Base-by-base conservation (phyloP, 306 rosid species). In the Quercus parvula region DNA sequence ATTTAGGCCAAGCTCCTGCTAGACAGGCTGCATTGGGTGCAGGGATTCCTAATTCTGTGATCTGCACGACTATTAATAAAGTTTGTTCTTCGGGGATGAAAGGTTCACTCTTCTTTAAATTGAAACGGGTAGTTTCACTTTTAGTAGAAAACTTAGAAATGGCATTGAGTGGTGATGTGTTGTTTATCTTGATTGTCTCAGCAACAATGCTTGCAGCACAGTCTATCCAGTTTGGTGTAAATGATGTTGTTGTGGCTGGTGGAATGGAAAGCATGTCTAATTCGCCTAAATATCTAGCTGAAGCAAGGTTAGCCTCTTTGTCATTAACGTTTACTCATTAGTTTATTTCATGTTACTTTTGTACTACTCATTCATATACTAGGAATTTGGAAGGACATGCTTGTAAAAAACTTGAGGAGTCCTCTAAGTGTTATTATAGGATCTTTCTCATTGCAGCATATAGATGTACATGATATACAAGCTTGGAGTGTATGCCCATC, bases 241-340 rank as follows among this genome's bases (percentile, higher is more conserved):
- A 92, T 76, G 91, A 92, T 68, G 61, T 94, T 61, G 97, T 94
- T 46, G 97, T 94, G 30, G 84, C 84, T 61, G 99, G 97, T 73
- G 99, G 99, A 64, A 94, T 94, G 97, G 99, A 94, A 86, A 94
- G 99, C 87, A 94, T 92, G 99, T 94, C 97, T 30, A 94, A 92
- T 80, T 88, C 91, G 25, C 99, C 99, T 18, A 94, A 94, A 85
- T 92, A 94, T 84, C 82, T 94, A 17, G 81, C 83, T 49, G 87
- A 82, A 84, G 91, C 90, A 73, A 92, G 98, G 98, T 94, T 75
- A 38, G 59, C 73, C 14, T 73, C 83, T 76, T 17, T 61, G 66
- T 58, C 69, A 6, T 71, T 56, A 68, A 68, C 74, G 22, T 73
- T 74, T 46, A 74, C 41, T 28, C 13, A 38, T 33, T 58, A 31